phyloP scores from a whole-genome alignment of 2,329 filamentous ascomycete species.

The Pseudopithomyces maydicus region DNA sequence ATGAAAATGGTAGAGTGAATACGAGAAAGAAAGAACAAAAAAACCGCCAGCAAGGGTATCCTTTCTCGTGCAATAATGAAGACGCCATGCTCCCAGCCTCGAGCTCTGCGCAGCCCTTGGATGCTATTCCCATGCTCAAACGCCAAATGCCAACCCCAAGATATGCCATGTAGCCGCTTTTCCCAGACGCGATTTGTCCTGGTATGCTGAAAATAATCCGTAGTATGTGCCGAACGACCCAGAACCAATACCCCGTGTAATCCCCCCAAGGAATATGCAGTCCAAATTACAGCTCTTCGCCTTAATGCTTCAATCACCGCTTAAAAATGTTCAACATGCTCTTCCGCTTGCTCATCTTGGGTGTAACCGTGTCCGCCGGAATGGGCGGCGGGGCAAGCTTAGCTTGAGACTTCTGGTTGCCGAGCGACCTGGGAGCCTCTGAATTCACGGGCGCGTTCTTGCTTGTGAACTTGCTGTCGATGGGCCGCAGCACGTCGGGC shows the following conservation, averaged over 20 bases:
- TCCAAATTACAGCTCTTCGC: not conserved
- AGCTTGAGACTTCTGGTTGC: constrained; percentile 11
- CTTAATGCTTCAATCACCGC: constrained; percentile 19
- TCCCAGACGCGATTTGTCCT: not conserved
- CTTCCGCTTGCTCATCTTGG: constrained; percentile 53
- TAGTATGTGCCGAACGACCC: not conserved
- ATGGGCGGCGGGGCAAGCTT: constrained; percentile 35
- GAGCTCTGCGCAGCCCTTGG: not conserved
- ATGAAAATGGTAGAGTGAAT: not conserved
- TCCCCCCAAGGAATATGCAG: not conserved
- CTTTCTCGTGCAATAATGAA: not conserved
- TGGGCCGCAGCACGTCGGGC: constrained; percentile 17
- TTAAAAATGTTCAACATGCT: constrained; percentile 53
- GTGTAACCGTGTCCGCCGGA: constrained; percentile 34
- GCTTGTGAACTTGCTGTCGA: constrained; percentile 25
- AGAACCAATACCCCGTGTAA: not conserved
- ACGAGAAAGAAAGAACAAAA: not conserved
- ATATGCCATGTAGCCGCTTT: constrained; percentile 1
- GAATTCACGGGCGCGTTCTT: constrained; percentile 29
- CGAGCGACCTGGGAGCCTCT: constrained; percentile 25
- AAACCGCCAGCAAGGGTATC: constrained; percentile 7
- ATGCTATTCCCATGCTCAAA: not conserved
- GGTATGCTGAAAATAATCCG: not conserved
- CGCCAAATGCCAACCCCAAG: not conserved
- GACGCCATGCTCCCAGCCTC: not conserved